Conservation (phyloP, 345 rosid species). For the Atalantia buxifolia region DNA sequence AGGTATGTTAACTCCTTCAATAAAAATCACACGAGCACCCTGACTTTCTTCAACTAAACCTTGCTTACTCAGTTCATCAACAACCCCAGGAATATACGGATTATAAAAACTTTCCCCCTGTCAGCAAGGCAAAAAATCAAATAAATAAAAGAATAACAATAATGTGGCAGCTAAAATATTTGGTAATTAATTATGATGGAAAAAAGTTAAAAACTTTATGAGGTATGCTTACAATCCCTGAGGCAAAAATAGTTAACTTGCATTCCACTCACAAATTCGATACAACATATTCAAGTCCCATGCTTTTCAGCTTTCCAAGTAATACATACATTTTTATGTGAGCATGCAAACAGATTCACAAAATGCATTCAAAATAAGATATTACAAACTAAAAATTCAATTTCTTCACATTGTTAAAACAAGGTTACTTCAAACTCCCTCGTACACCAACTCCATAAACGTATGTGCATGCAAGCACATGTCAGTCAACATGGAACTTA, state of each 20-base stretch:
- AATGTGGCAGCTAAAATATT: neutral
- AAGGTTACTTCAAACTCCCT: neutral
- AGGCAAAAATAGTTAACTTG: neutral
- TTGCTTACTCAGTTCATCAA: slow-evolving; percentile 47
- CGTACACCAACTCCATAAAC: neutral
- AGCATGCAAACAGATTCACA: neutral
- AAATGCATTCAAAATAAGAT: neutral
- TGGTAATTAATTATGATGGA: neutral
- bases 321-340: neutral
- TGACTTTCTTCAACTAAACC: slow-evolving; percentile 85
- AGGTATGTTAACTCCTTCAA: slow-evolving; percentile 78
- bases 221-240: neutral
- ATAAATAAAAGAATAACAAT: neutral
- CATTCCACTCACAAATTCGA: neutral
- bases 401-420: neutral
- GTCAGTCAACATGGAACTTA: neutral
- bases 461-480: neutral
- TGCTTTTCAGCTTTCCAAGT: neutral
- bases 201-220: neutral
- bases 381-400: neutral
- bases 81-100: slow-evolving; percentile 59
- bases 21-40: slow-evolving; percentile 85
- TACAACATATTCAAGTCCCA: neutral
- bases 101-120: slow-evolving; percentile 99
- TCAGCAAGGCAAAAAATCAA: slow-evolving; percentile 15